phyloP scores from a whole-genome alignment of 805 yeast genomes.

The Diddensiella transvaalensis region DNA sequence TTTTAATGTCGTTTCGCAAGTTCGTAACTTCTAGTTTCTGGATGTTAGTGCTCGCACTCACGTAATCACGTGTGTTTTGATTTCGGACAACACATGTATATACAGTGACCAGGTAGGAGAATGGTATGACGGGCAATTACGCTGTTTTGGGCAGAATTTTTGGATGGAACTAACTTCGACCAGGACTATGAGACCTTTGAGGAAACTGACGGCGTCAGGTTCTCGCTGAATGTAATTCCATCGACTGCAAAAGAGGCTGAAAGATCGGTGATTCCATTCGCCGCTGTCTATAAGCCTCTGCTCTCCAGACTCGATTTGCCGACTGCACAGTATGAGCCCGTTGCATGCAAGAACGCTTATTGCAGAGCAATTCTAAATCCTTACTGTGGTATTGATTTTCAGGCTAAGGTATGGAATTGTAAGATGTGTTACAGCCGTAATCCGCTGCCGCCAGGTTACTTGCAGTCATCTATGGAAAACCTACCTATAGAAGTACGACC shows the following conservation, averaged over 20 bases:
- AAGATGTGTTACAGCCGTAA: constrained; percentile 75
- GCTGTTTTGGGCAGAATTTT: not conserved
- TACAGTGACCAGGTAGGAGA: not conserved
- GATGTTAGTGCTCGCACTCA: no score
- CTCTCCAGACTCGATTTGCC: constrained; percentile 66
- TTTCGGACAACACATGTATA: not conserved
- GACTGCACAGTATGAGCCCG: constrained; percentile 73
- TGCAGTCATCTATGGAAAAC: constrained; percentile 65
- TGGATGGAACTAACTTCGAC: constrained; percentile 27
- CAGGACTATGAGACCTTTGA: constrained; percentile 50
- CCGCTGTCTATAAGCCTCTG: constrained; percentile 84
- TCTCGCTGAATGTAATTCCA: constrained; percentile 81
- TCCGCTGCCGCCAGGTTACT: constrained; percentile 80
- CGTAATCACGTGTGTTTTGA: not conserved
- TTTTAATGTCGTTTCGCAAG: no score
- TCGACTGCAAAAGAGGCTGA: constrained; percentile 76
- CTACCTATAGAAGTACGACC: constrained; percentile 76
- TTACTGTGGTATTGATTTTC: constrained; percentile 62
- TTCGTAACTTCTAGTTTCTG: no score
- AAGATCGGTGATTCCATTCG: constrained; percentile 82
- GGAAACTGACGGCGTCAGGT: constrained; percentile 56
- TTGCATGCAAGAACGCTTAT: constrained; percentile 56
- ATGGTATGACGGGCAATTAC: not conserved
- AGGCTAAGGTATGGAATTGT: constrained; percentile 78
- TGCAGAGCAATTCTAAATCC: constrained; percentile 84